Evolutionary conservation across 768 basidiomycete genomes (phyloP).

Genomic region (Tubosaeta brunneosetosa): DNA sequence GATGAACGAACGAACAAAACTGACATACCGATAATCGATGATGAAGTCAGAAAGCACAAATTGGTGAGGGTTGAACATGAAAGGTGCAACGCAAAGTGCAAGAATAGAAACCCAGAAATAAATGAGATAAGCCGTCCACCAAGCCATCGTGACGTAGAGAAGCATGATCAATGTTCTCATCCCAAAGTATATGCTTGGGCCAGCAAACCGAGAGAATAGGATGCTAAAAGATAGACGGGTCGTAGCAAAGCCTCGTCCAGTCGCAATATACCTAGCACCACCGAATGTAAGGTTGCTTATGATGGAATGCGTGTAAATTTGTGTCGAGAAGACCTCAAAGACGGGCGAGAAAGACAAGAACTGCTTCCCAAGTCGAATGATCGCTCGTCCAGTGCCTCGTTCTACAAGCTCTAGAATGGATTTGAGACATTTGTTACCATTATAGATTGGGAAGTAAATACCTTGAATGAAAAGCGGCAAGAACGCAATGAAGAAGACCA

Average conservation of each 20-base stretch:
- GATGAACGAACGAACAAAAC: background rate
- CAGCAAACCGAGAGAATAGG: constrained; percentile 96
- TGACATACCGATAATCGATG: constrained; percentile 81
- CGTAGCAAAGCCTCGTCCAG: constrained; percentile 97
- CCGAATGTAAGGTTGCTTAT: constrained; percentile 95
- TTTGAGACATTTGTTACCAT: constrained; percentile 15
- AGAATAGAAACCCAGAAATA: constrained; percentile 98
- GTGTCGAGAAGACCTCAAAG: constrained; percentile 97
- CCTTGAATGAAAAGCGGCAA: constrained; percentile 94
- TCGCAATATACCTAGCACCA: constrained; percentile 97
- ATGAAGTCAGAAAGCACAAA: constrained; percentile 96
- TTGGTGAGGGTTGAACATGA: constrained; percentile 99
- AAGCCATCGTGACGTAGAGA: constrained; percentile 86
- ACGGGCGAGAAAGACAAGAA: constrained; percentile 91
- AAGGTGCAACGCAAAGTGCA: constrained; percentile 89
- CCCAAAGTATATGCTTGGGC: constrained; percentile 96
- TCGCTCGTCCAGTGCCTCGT: constrained; percentile 87
- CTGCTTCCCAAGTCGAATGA: constrained; percentile 89
- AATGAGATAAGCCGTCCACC: constrained; percentile 90
- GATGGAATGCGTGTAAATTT: constrained; percentile 98
- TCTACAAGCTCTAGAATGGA: constrained; percentile 76
- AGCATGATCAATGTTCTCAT: constrained; percentile 90
- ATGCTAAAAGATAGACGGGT: constrained; percentile 92
- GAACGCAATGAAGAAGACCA: constrained; percentile 98
- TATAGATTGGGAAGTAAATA: constrained; percentile 29